Conservation (phyloP, 257 asterid genomes). For the Jasminum sambac region DNA sequence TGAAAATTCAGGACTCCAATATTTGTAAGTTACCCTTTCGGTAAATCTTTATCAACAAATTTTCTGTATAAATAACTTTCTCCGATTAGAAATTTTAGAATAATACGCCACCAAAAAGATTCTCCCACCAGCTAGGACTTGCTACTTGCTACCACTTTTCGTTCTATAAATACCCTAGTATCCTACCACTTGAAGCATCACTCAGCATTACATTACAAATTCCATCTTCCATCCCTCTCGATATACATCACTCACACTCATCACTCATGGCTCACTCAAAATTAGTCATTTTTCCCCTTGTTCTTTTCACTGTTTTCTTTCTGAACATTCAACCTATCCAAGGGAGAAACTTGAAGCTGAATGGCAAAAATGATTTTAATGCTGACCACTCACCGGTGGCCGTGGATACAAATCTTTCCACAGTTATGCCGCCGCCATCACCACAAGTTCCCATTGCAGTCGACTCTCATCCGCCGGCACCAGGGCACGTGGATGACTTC, state of each 20-base stretch:
- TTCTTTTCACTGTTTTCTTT: constrained; percentile 38
- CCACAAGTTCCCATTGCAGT: constrained; percentile 29
- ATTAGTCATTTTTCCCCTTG: constrained; percentile 31
- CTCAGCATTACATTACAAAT: background rate
- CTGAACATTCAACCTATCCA: constrained; percentile 32
- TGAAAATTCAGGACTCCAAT: too few species aligned
- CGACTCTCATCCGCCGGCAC: constrained; percentile 31
- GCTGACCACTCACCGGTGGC: constrained; percentile 5
- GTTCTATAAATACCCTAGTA: constrained; percentile 43
- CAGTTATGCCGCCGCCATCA: constrained; percentile 23
- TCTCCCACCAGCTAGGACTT: constrained; percentile 31
- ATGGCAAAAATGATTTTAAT: constrained; percentile 16
- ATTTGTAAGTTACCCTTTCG: too few species aligned
- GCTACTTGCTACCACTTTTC: constrained; percentile 22
- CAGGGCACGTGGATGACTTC: constrained; percentile 57
- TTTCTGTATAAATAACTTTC: too few species aligned
- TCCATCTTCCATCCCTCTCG: constrained; percentile 1
- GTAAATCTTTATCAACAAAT: too few species aligned
- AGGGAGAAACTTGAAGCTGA: constrained; percentile 37
- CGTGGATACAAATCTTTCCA: constrained; percentile 18
- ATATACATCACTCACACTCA: background rate
- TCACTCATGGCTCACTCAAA: constrained; percentile 39
- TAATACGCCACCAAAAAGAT: background rate
- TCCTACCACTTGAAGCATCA: constrained; percentile 29
- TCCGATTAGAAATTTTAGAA: too few species aligned